Conservation (phyloP, 345 rosid genomes). For the Boechera divaricarpa region DNA sequence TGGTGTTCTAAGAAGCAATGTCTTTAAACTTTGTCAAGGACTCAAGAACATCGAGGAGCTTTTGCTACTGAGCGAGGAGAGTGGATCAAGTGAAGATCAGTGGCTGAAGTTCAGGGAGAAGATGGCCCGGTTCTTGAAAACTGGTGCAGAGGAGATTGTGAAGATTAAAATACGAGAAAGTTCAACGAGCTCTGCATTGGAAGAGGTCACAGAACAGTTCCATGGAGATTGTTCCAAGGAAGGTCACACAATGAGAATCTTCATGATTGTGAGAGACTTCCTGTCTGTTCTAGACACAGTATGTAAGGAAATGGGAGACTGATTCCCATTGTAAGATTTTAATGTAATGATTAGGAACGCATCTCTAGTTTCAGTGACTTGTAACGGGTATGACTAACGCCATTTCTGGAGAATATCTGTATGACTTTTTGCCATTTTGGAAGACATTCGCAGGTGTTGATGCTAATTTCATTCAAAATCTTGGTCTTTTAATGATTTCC, state of each 20-base stretch:
- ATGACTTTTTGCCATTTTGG: neutral
- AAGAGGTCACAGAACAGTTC: conserved; percentile 89
- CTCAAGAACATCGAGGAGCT: conserved; percentile 51
- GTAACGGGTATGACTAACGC: neutral
- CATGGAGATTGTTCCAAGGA: conserved; percentile 87
- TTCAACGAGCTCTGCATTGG: conserved; percentile 68
- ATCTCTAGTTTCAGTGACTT: neutral
- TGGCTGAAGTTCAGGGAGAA: conserved; percentile 61
- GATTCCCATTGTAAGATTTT: conserved; percentile 13
- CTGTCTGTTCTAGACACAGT: conserved; percentile 71
- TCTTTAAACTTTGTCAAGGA: conserved; percentile 69
- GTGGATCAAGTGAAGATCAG: conserved; percentile 47
- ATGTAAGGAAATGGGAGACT: conserved; percentile 77
- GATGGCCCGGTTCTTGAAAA: conserved; percentile 62
- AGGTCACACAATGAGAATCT: conserved; percentile 87
- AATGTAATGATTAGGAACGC: conserved; percentile 1
- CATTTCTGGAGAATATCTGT: neutral
- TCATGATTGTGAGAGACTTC: conserved; percentile 88
- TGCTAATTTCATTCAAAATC: neutral
- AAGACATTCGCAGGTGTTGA: neutral
- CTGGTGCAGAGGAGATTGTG: conserved; percentile 71
- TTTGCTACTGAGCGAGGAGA: conserved; percentile 43
- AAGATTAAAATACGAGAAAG: conserved; percentile 83
- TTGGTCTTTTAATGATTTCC: no score
- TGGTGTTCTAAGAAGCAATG: conserved; percentile 67